Base-by-base conservation (phyloP, 371 early-diverging fungal genomes). In the Saksenaea oblongispora region DNA sequence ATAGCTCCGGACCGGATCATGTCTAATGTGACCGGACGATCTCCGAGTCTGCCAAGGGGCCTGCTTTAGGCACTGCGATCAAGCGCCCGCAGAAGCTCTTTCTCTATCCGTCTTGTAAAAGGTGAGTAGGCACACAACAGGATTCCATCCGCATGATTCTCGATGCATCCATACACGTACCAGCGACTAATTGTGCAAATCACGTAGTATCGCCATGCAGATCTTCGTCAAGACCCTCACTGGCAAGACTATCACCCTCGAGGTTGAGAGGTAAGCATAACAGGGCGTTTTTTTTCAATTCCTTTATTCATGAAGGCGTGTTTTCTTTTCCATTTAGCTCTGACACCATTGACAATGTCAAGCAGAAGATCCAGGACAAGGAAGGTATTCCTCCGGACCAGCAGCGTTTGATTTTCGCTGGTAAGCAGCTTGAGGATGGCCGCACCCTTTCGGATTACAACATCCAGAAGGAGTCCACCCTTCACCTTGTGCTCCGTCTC, bases 361-460 rank as follows among this genome's bases (percentile, higher is more conserved):
- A 98, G 90, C 71, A 76, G 67, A 98, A 97, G 90, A 97, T 98
- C 71, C 97, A 98, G 82, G 97, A 98, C 85, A 96, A 97, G 90
- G 98, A 98, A 83, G 93, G 93, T 70, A 99, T 99, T 78, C 99
- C 99, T 63, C 99, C 99, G 66, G 99, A 99, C 83, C 99, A 99
- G 90, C 99, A 99, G 85, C 98, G 99, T 74, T 90, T 99, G 70
- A 99, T 99, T 79, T 99, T 99, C 80, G 99, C 99, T 82, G 99
- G 98, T 72, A 99, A 99, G 91, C 99, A 99, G 88, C 93, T 99
- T 64, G 99, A 98, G 85, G 99, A 98, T 84, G 98, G 96, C 67
- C 95, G 97, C 81, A 86, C 88, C 53, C 86, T 93, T 53, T 84
- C 89, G 58, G 93, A 93, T 83, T 93, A 93, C 86, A 93, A 92